phyloP scores from a whole-genome alignment of 139 green algal genomes.

The Chlorella sp. region DNA sequence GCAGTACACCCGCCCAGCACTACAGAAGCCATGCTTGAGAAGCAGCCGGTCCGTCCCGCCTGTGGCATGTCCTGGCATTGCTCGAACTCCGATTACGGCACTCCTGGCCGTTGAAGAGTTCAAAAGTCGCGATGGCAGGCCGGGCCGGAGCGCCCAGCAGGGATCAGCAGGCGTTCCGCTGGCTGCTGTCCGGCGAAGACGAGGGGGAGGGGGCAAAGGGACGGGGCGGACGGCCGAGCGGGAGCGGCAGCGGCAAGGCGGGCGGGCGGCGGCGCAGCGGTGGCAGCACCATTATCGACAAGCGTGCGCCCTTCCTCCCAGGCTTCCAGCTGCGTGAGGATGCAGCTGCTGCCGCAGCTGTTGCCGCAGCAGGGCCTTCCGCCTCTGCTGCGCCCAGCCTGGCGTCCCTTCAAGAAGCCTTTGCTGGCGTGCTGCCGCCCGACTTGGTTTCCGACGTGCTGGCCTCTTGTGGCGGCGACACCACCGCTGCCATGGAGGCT shows the following conservation, averaged over 20 bases:
- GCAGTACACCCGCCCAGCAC: no score
- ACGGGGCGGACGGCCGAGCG: background rate
- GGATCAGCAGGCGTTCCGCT: slow-evolving; percentile 12
- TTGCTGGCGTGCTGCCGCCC: slow-evolving; percentile 4
- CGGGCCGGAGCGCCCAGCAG: background rate
- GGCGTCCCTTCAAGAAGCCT: background rate
- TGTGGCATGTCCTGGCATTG: no score
- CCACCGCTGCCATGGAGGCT: slow-evolving; percentile 5
- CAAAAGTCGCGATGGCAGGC: background rate
- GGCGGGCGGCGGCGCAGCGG: background rate
- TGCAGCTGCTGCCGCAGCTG: background rate
- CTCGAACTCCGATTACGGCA: no score
- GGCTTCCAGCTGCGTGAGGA: slow-evolving; percentile 29
- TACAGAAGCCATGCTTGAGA: no score
- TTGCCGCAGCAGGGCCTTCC: background rate
- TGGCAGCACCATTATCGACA: background rate
- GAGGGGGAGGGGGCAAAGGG: background rate
- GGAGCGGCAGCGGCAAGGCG: background rate
- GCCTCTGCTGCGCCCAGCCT: background rate
- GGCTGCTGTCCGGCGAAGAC: slow-evolving; percentile 2
- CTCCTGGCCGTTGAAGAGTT: no score
- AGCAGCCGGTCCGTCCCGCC: no score
- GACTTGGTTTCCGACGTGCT: slow-evolving; percentile 12
- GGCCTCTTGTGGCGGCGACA: background rate
- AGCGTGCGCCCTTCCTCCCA: background rate